Conservation (phyloP, 2,329 filamentous ascomycete genomes). For the Colletotrichum paranaense region DNA sequence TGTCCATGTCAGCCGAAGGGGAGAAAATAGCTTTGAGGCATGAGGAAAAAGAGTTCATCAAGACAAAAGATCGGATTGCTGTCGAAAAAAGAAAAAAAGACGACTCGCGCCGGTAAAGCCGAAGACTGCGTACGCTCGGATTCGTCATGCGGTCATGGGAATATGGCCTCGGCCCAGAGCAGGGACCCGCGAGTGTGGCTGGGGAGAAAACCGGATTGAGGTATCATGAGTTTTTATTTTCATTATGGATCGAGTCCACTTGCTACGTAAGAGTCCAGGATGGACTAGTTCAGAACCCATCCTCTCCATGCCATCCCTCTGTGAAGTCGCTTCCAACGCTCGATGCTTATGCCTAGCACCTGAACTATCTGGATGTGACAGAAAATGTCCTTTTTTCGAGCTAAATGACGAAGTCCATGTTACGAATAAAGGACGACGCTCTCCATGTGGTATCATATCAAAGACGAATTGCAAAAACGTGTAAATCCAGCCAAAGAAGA, state of each 20-base stretch:
- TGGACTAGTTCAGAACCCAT: no score
- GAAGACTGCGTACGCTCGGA: not conserved
- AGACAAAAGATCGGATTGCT: conserved; percentile 10
- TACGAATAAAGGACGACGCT: conserved; percentile 24
- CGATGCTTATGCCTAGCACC: conserved; percentile 7
- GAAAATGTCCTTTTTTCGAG: conserved; percentile 7
- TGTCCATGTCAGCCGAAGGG: not conserved
- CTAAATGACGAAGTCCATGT: conserved; percentile 25
- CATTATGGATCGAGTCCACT: conserved; percentile 4
- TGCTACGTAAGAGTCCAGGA: not conserved
- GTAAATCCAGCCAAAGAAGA: conserved; percentile 27
- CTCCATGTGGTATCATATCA: conserved; percentile 37
- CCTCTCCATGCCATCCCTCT: not conserved
- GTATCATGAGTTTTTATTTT: not conserved
- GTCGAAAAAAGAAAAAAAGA: not conserved
- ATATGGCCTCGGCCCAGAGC: not conserved
- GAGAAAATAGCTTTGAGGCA: not conserved
- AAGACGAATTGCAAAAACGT: conserved; percentile 27
- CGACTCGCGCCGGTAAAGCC: not conserved
- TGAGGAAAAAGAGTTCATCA: not conserved
- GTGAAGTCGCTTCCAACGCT: not conserved
- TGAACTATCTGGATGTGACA: not conserved
- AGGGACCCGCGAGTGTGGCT: not conserved
- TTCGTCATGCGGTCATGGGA: not conserved
- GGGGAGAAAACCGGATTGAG: not conserved